phyloP scores from a whole-genome alignment of 306 rosid genomes.

The Malus fusca region DNA sequence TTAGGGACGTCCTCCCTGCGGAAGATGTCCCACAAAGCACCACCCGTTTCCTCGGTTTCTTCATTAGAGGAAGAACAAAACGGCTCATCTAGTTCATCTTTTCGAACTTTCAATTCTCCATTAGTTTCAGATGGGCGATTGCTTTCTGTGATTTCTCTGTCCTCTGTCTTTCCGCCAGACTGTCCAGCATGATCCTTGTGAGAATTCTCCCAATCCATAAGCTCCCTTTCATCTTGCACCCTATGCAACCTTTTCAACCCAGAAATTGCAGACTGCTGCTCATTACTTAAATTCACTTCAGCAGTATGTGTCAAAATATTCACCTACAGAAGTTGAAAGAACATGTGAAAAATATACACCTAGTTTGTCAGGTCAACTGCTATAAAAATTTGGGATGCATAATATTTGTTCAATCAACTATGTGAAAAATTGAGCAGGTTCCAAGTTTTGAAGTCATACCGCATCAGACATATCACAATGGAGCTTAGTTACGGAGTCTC shows the following conservation, averaged over 20 bases:
- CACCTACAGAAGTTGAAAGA: slow-evolving; percentile 40
- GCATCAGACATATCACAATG: slow-evolving; percentile 95
- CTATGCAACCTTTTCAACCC: slow-evolving; percentile 50
- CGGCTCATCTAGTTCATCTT: slow-evolving; percentile 16
- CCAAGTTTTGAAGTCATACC: slow-evolving; percentile 32
- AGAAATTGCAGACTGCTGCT: slow-evolving; percentile 41
- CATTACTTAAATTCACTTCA: slow-evolving; percentile 37
- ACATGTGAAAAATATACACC: background rate
- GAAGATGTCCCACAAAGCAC: slow-evolving; percentile 84
- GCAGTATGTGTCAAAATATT: slow-evolving; percentile 73
- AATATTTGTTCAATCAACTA: background rate
- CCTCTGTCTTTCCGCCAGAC: slow-evolving; percentile 14
- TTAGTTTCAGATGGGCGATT: slow-evolving; percentile 17
- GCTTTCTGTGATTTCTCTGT: slow-evolving; percentile 5
- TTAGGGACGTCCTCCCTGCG: slow-evolving; percentile 68
- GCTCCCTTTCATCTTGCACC: slow-evolving; percentile 60
- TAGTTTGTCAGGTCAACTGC: background rate
- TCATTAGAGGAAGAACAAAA: slow-evolving; percentile 11
- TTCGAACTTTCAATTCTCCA: slow-evolving; percentile 3
- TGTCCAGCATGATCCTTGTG: slow-evolving; percentile 2
- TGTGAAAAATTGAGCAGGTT: background rate
- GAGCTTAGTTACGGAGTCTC: slow-evolving; percentile 88
- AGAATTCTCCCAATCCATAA: background rate
- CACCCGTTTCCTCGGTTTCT: slow-evolving; percentile 29
- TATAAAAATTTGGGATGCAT: background rate